Conservation (phyloP, 2,329 filamentous ascomycete species). For the Akanthomyces muscarius region DNA sequence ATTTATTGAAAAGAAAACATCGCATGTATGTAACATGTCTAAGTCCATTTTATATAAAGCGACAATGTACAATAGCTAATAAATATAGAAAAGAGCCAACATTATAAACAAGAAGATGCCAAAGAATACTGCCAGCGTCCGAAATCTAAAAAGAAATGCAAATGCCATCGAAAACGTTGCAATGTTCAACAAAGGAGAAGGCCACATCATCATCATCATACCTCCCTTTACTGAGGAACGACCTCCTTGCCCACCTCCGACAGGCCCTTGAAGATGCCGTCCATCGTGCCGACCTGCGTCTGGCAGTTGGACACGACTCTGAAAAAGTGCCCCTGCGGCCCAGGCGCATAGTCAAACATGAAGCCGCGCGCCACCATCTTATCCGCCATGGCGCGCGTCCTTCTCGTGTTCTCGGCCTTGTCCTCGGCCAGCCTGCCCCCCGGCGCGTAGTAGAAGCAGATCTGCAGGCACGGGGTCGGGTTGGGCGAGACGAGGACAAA, state of each 20-base stretch:
- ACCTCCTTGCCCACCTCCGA: conserved; percentile 38
- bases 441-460: conserved; percentile 85
- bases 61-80: neutral
- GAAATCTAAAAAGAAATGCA: neutral
- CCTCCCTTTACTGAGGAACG: neutral
- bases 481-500: conserved; percentile 71
- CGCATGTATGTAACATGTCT: neutral
- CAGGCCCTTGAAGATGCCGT: conserved; percentile 50
- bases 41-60: neutral
- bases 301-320: conserved; percentile 55
- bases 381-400: conserved; percentile 46
- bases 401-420: conserved; percentile 43
- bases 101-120: neutral
- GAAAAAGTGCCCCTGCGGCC: conserved; percentile 52
- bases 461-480: conserved; percentile 83
- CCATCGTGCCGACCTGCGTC: conserved; percentile 48
- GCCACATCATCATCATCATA: neutral
- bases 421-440: conserved; percentile 42
- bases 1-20: no score
- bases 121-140: neutral
- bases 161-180: neutral
- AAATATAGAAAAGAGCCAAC: neutral
- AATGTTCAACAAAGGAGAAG: neutral
- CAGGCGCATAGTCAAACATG: conserved; percentile 59
- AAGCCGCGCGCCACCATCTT: conserved; percentile 49